Conservation (phyloP, 306 rosid genomes). For the Sesbania bispinosa region DNA sequence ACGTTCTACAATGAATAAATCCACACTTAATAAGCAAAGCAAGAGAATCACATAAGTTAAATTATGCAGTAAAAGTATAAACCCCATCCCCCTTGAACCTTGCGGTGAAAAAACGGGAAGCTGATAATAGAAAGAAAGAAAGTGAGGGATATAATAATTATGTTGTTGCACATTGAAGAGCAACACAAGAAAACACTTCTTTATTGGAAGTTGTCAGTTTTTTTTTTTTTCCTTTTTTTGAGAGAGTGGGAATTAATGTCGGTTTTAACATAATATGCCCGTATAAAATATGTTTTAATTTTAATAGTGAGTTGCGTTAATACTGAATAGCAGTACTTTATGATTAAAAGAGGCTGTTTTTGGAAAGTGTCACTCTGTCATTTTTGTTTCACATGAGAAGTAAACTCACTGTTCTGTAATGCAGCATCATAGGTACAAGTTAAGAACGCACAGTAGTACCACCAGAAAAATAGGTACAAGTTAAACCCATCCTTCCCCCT, state of each 20-base stretch:
- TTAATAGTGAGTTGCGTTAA: too few relatives aligned
- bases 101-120: neutral
- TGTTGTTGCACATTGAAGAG: neutral
- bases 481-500: too few relatives aligned
- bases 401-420: neutral
- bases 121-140: neutral
- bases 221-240: too few relatives aligned
- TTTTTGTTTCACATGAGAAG: neutral
- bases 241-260: too few relatives aligned
- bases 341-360: too few relatives aligned
- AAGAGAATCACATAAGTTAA: neutral
- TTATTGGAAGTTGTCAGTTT: too few relatives aligned
- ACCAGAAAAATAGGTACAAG: neutral
- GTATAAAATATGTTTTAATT: too few relatives aligned
- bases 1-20: too few relatives aligned
- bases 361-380: neutral
- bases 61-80: too few relatives aligned
- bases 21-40: too few relatives aligned
- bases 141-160: neutral
- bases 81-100: neutral
- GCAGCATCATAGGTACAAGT: slow-evolving; percentile 6
- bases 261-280: too few relatives aligned
- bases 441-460: neutral
- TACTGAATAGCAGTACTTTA: neutral
- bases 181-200: slow-evolving; percentile 3